Conservation (phyloP, 768 basidiomycete genomes). For the Dacryopinax spathularia region DNA sequence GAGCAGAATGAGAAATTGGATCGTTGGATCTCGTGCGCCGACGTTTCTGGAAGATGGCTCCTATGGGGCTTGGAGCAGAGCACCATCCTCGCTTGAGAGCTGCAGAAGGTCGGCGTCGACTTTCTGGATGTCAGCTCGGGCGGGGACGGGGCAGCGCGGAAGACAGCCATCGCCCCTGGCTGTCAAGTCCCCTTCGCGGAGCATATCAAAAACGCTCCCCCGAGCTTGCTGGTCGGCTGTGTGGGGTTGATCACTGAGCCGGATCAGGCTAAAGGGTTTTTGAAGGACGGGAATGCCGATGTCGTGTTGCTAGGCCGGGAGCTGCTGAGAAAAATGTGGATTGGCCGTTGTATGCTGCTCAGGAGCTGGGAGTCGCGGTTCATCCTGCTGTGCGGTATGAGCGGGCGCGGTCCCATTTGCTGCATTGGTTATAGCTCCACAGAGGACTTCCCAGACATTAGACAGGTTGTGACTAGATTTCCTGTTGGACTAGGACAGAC, state of each 20-base stretch:
- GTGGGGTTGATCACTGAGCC: constrained; percentile 67
- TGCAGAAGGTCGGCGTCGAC: constrained; percentile 53
- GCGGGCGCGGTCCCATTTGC: constrained; percentile 36
- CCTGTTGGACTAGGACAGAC: too few species aligned
- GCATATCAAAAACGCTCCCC: constrained; percentile 45
- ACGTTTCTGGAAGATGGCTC: too few species aligned
- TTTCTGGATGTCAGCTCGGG: constrained; percentile 58
- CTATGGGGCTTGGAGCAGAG: constrained; percentile 73
- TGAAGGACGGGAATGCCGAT: constrained; percentile 53
- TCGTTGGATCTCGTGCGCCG: too few species aligned
- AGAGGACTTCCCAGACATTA: too few species aligned
- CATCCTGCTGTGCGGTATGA: constrained; percentile 63
- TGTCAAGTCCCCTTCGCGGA: constrained; percentile 63
- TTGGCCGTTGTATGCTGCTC: constrained; percentile 48
- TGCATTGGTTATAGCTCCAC: constrained; percentile 14
- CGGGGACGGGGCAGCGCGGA: constrained; percentile 48
- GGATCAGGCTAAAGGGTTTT: constrained; percentile 42
- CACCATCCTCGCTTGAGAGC: constrained; percentile 38
- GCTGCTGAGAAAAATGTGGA: constrained; percentile 50
- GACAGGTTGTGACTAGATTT: too few species aligned
- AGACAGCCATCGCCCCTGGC: constrained; percentile 40
- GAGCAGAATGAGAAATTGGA: too few species aligned
- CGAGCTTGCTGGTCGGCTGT: constrained; percentile 40
- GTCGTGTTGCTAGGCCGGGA: constrained; percentile 54
- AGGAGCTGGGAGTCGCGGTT: constrained; percentile 47